Conservation (phyloP, 192 early-diverging fungal genomes). For the Coemansia sp. region DNA sequence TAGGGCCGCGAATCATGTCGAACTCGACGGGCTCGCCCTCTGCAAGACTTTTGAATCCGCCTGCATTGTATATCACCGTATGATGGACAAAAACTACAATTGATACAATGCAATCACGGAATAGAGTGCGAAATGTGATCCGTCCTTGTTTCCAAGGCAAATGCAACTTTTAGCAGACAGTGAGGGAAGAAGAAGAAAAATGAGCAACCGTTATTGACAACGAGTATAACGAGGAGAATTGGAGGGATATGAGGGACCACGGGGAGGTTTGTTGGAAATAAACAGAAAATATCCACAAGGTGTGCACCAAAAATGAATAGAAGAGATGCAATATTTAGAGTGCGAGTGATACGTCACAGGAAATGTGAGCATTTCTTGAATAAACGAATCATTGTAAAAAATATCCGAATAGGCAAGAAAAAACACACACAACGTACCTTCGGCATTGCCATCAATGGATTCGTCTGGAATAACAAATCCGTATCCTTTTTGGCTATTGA, state of each 20-base stretch:
- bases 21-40: conserved; percentile 72
- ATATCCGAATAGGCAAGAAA: conserved; percentile 8
- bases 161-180: too few relatives aligned
- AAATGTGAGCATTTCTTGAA: not conserved
- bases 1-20: conserved; percentile 68
- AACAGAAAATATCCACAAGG: not conserved
- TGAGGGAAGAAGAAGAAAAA: too few relatives aligned
- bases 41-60: conserved; percentile 74
- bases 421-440: conserved; percentile 60
- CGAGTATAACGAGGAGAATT: conserved; percentile 1
- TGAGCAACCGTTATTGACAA: not conserved
- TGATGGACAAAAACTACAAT: conserved; percentile 76
- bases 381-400: conserved; percentile 10
- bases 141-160: not conserved
- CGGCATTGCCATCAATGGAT: conserved; percentile 62
- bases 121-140: not conserved
- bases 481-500: conserved; percentile 84
- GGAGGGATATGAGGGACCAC: conserved; percentile 4
- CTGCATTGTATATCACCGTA: conserved; percentile 71
- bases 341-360: not conserved
- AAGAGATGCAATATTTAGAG: not conserved
- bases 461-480: conserved; percentile 83
- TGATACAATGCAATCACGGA: not conserved
- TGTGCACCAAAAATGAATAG: not conserved
- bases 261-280: not conserved